Evolutionary conservation across 2,329 filamentous ascomycete species (phyloP), one percentile per base, ranked within the genome.

Genomic region (Colletotrichum godetiae): DNA sequence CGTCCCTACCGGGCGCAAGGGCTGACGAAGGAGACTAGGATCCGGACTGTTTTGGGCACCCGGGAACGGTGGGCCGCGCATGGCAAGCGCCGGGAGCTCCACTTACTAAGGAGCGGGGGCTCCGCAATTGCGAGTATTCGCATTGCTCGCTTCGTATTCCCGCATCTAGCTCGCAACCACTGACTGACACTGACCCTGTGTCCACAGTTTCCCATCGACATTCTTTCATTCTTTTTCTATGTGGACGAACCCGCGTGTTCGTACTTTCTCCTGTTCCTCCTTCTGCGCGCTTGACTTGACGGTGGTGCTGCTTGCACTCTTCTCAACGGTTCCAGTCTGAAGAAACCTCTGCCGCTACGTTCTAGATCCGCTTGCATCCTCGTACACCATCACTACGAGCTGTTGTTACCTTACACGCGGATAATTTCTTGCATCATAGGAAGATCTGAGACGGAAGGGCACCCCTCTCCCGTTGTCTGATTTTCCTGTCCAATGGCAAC

Each of bases 41-140:
- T 15, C 13, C 53, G 37, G 55, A 29, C 8, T 13, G 19, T 35
- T 31, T 57, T 46, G 24, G 59, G 19, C 29, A 35, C n/a, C 27
- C 53, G 27, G 60, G 60, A 12, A 52, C n/a, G 15, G 42, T 60
- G 64, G 56, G 37, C 8, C 55, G n/a, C 29, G 19, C 56, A n/a
- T 22, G 27, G n/a, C 29, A 71, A 71, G 63, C 56, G 49, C 49
- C 56, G 46, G 46, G 15, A 55, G 63, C 27, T 6, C 56, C 42
- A 46, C 64, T 8, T 12, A 52, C 42, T 55, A 33, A 13, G n/a
- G 49, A 53, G 19, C 22, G 1, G 27, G 0, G 59, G 66, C 24
- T 24, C 59, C 66, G 70, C 53, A 37, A 69, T 69, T 69, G 53
- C 70, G 70, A 59, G 66, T 70, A 69, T 70, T 73, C 66, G 70